A percentile compares a stretch with the other conserved stretches of the same genome.
Evolutionary conservation across 2,329 filamentous ascomycete species (phyloP).

Genomic region (Fusarium miscanthi): DNA sequence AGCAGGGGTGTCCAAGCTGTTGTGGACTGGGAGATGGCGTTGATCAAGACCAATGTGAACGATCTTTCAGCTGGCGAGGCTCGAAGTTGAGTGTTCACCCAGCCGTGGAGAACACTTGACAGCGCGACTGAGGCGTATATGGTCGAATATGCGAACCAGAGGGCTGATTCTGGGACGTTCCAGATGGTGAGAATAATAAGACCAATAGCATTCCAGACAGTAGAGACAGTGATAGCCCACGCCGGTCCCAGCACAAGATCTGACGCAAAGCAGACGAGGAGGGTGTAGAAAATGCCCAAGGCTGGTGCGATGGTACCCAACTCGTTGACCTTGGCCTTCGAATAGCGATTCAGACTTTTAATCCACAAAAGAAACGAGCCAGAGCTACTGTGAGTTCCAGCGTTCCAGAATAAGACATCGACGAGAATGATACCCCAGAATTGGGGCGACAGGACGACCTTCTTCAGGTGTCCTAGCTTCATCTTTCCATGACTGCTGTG

Average conservation of each 20-base stretch:
- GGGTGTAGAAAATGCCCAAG: slow-evolving; percentile 66
- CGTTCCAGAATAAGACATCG: slow-evolving; percentile 68
- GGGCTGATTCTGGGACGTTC: slow-evolving; percentile 61
- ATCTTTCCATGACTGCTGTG: slow-evolving; percentile 54
- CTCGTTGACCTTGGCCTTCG: slow-evolving; percentile 60
- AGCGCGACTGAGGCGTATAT: slow-evolving; percentile 62
- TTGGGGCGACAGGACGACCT: slow-evolving; percentile 55
- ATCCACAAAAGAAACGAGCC: slow-evolving; percentile 68
- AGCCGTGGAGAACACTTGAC: slow-evolving; percentile 66
- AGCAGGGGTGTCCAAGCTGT: slow-evolving; percentile 67
- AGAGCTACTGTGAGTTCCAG: slow-evolving; percentile 56
- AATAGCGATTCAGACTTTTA: slow-evolving; percentile 63
- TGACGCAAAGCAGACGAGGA: slow-evolving; percentile 65
- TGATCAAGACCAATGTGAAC: slow-evolving; percentile 63
- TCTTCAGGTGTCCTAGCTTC: slow-evolving; percentile 44
- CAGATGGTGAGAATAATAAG: slow-evolving; percentile 65
- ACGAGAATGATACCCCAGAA: slow-evolving; percentile 63
- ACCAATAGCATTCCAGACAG: slow-evolving; percentile 63
- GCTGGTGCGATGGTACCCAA: slow-evolving; percentile 64
- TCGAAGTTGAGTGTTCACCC: slow-evolving; percentile 63
- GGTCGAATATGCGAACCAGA: slow-evolving; percentile 53
- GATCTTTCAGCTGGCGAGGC: slow-evolving; percentile 59
- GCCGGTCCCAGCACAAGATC: slow-evolving; percentile 64
- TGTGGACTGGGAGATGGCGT: slow-evolving; percentile 63
- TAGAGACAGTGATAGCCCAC: slow-evolving; percentile 65